Percentiles rank a stretch among this genome's conserved stretches.
phyloP scores from a whole-genome alignment of 2,329 filamentous ascomycete species.

The Colletotrichum brevisporum region DNA sequence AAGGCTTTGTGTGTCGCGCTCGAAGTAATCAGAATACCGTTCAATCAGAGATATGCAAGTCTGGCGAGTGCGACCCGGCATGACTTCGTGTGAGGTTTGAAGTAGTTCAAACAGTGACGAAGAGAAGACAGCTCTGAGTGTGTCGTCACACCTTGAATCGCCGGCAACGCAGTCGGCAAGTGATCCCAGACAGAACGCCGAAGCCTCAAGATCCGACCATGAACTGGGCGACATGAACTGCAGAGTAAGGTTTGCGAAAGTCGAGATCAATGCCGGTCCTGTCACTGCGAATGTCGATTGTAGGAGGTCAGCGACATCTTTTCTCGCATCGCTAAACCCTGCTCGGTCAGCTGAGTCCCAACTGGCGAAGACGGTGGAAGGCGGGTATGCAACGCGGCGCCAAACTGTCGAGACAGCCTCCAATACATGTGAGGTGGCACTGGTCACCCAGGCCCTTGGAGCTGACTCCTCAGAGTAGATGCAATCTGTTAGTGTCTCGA shows the following conservation, averaged over 20 bases:
- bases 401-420: conserved; percentile 77
- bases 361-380: conserved; percentile 66
- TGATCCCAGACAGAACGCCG: conserved; percentile 74
- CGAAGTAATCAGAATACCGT: conserved; percentile 82
- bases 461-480: conserved; percentile 65
- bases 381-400: conserved; percentile 78
- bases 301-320: conserved; percentile 84
- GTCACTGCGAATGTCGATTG: conserved; percentile 78
- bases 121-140: conserved; percentile 73
- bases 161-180: conserved; percentile 77
- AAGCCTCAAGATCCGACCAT: conserved; percentile 74
- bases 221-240: conserved; percentile 62
- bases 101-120: conserved; percentile 71
- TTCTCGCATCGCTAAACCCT: conserved; percentile 79
- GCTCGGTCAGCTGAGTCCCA: conserved; percentile 81
- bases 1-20: conserved; percentile 76
- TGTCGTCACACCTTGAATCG: conserved; percentile 68
- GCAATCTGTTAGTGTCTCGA: conserved; percentile 76
- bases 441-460: conserved; percentile 68
- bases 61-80: conserved; percentile 75
- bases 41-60: conserved; percentile 80
- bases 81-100: conserved; percentile 60
- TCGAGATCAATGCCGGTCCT: conserved; percentile 68
- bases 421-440: conserved; percentile 72
- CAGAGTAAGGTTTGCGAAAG: conserved; percentile 70